A percentile compares a stretch with the other conserved stretches of the same genome.
phyloP scores from a whole-genome alignment of 1,284 basidiomycete genomes.

The Moesziomyces antarcticus region DNA sequence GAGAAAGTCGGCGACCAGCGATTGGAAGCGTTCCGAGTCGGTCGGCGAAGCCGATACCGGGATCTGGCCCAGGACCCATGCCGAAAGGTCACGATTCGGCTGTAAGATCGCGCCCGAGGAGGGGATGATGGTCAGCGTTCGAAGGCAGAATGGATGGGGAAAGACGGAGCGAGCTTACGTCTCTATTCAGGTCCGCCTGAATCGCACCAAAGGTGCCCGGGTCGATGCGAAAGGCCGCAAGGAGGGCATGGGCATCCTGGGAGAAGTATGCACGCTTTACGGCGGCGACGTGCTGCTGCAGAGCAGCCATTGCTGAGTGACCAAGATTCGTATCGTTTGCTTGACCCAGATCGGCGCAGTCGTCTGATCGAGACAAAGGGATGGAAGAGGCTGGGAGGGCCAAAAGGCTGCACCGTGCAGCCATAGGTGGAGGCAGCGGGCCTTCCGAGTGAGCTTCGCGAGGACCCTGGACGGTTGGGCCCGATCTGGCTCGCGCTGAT shows the following conservation, averaged over 20 bases:
- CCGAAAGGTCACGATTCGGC: conserved; percentile 32
- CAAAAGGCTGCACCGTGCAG: too few relatives aligned
- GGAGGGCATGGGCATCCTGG: conserved; percentile 23
- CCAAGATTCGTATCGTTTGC: background rate
- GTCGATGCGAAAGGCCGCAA: conserved; percentile 30
- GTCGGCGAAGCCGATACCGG: conserved; percentile 28
- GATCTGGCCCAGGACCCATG: conserved; percentile 30
- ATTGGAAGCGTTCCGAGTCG: conserved; percentile 48
- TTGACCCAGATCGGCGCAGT: background rate
- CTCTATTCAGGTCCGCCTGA: conserved; percentile 28
- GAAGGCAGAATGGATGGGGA: background rate
- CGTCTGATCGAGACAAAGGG: background rate
- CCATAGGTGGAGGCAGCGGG: background rate
- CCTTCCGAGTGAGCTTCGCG: background rate
- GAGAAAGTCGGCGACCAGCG: conserved; percentile 42
- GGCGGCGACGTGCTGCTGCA: conserved; percentile 39
- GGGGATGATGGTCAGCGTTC: background rate
- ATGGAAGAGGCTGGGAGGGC: background rate
- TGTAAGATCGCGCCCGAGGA: background rate
- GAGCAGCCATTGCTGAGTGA: conserved; percentile 16
- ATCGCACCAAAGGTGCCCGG: conserved; percentile 27
- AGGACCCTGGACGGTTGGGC: background rate
- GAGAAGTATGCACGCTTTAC: conserved; percentile 38
- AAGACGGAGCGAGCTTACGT: conserved; percentile 21
- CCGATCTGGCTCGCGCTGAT: background rate